A percentile compares a stretch with the other conserved stretches of the same genome.
These are phyloP conservation scores for Colletotrichum theobromicola DNA, from an alignment of 2,329 filamentous ascomycete species.

Conservation along the genomic window DNA sequence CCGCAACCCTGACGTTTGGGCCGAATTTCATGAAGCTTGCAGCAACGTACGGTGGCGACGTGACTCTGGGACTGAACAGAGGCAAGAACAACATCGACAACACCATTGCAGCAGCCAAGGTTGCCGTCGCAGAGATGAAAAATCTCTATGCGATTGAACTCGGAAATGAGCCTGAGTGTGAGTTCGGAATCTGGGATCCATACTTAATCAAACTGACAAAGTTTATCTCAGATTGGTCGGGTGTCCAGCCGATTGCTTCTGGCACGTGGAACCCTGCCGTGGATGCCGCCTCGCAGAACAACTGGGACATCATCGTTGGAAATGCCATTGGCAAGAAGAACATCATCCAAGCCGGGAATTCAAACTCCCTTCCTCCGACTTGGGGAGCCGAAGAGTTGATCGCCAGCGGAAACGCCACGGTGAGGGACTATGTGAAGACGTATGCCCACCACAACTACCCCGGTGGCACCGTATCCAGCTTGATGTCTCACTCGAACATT, in stretches of 20 bases:
- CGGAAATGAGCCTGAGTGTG: constrained; percentile 63
- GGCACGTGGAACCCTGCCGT: constrained; percentile 39
- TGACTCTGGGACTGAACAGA: constrained; percentile 59
- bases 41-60: constrained; percentile 50
- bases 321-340: constrained; percentile 34
- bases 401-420: constrained; percentile 38
- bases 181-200: constrained; percentile 17
- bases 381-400: constrained; percentile 46
- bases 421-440: constrained; percentile 42
- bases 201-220: background rate
- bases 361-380: constrained; percentile 36
- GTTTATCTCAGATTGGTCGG: constrained; percentile 34
- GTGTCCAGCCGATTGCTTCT: constrained; percentile 41
- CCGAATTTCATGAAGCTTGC: constrained; percentile 57
- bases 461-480: constrained; percentile 41
- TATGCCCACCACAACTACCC: constrained; percentile 57
- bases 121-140: constrained; percentile 45
- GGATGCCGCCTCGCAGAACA: constrained; percentile 43
- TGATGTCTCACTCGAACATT: constrained; percentile 51
- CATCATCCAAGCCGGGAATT: constrained; percentile 47
- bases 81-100: constrained; percentile 58
- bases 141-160: constrained; percentile 61
- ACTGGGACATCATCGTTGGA: constrained; percentile 41
- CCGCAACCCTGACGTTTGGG: constrained; percentile 54
- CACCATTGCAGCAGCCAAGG: constrained; percentile 55